These are phyloP conservation scores for Suillus weaverae DNA, from an alignment of 768 basidiomycete species.

Conservation along the genomic window DNA sequence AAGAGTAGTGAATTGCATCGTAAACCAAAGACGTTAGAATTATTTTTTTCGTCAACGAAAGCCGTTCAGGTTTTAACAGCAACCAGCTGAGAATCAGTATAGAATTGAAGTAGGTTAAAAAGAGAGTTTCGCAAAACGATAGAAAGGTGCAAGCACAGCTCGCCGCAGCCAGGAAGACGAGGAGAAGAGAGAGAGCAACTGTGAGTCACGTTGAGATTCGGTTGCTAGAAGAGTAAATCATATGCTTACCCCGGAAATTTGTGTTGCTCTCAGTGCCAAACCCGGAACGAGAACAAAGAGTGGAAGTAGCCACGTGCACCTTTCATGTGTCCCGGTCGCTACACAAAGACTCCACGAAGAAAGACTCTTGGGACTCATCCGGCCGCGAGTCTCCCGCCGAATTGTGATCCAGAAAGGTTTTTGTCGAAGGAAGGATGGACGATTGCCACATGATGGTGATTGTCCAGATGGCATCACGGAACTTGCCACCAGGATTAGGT, in stretches of 20 bases:
- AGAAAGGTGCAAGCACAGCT: slow-evolving; percentile 9
- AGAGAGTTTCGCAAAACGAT: slow-evolving; percentile 4
- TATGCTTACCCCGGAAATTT: background rate
- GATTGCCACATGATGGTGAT: background rate
- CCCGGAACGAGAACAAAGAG: slow-evolving; percentile 10
- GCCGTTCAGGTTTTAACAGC: slow-evolving; percentile 6
- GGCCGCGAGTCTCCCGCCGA: background rate
- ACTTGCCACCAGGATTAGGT: background rate
- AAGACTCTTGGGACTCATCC: background rate
- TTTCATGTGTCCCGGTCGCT: background rate
- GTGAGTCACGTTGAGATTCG: background rate
- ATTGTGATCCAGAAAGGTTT: background rate
- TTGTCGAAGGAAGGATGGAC: background rate
- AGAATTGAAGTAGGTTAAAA: background rate
- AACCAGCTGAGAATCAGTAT: slow-evolving; percentile 7
- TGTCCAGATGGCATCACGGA: background rate
- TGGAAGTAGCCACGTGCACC: background rate
- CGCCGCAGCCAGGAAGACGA: slow-evolving; percentile 1
- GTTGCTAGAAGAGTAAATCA: background rate
- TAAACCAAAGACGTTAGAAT: background rate
- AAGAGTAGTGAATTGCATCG: slow-evolving; percentile 13
- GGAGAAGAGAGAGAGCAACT: background rate
- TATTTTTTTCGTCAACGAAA: background rate
- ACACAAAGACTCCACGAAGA: background rate
- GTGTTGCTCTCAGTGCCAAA: background rate